Percentiles rank a stretch among this genome's conserved stretches.
Evolutionary conservation across 2,329 filamentous ascomycete genomes (phyloP).

Genomic region (Penicillium sp.): DNA sequence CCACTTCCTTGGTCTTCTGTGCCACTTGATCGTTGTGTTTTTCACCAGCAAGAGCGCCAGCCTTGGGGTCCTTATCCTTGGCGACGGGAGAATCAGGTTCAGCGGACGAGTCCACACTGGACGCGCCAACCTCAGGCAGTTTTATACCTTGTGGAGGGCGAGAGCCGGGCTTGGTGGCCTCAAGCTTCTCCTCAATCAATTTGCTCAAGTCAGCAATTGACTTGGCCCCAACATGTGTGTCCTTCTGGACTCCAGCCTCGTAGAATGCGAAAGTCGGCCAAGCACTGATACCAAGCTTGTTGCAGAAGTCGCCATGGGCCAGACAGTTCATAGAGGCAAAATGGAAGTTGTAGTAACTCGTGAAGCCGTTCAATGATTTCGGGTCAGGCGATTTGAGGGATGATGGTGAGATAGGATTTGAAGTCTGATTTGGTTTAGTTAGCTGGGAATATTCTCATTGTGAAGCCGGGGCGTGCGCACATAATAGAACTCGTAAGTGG

Average conservation of each 20-base stretch:
- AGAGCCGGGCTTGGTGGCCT: constrained; percentile 72
- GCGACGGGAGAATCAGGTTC: constrained; percentile 32
- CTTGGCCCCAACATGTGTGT: constrained; percentile 61
- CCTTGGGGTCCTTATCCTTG: constrained; percentile 41
- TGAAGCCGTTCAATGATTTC: constrained; percentile 60
- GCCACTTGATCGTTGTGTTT: constrained; percentile 38
- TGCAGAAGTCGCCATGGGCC: constrained; percentile 73
- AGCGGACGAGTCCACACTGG: constrained; percentile 40
- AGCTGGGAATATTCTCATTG: constrained; percentile 10
- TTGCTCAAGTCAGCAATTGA: constrained; percentile 60
- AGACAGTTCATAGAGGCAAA: constrained; percentile 84
- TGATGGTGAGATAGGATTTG: constrained; percentile 57
- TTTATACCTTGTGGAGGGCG: constrained; percentile 61
- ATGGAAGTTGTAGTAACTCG: constrained; percentile 78
- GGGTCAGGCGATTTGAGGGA: constrained; percentile 46
- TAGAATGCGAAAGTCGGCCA: constrained; percentile 77
- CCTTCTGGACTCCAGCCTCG: constrained; percentile 66
- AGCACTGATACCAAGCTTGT: constrained; percentile 57
- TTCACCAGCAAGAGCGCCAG: constrained; percentile 35
- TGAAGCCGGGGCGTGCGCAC: constrained; percentile 23
- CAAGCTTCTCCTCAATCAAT: constrained; percentile 69
- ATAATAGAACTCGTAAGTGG: constrained; percentile 86
- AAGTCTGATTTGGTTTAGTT: constrained; percentile 53
- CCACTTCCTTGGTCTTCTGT: constrained; percentile 27
- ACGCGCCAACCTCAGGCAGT: constrained; percentile 66